These are phyloP conservation scores for Quercus tomentella DNA, from an alignment of 331 rosid genomes.

Conservation along the genomic window DNA sequence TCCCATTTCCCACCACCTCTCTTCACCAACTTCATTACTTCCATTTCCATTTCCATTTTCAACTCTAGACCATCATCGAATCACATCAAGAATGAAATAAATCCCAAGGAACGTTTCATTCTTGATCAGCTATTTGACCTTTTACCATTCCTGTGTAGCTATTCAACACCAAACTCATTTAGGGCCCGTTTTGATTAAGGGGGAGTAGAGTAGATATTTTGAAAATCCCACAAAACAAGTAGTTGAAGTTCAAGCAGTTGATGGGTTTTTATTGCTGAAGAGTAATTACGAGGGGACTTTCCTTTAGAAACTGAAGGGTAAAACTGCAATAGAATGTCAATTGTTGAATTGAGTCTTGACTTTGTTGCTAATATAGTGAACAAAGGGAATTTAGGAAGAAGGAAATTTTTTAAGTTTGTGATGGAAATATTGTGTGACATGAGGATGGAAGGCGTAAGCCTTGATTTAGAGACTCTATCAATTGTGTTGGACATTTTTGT, in stretches of 20 bases:
- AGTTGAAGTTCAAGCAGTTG: constrained; percentile 22
- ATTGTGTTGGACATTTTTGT: too few species aligned
- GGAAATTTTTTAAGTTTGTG: constrained; percentile 13
- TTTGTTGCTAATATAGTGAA: constrained; percentile 11
- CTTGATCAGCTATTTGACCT: constrained; percentile 49
- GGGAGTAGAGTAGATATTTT: background rate
- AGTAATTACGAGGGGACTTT: constrained; percentile 68
- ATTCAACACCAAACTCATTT: background rate
- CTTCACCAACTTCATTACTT: background rate
- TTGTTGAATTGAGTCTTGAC: constrained; percentile 42
- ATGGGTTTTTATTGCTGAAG: constrained; percentile 65
- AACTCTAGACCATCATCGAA: constrained; percentile 9
- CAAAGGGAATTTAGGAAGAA: too few species aligned
- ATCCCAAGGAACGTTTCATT: background rate
- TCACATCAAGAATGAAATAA: too few species aligned
- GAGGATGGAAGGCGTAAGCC: constrained; percentile 33
- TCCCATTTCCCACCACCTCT: background rate
- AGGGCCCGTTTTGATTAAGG: too few species aligned
- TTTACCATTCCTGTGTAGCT: constrained; percentile 18
- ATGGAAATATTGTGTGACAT: constrained; percentile 39
- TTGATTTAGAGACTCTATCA: constrained; percentile 39
- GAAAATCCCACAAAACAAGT: background rate
- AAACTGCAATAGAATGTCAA: background rate
- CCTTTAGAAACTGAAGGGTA: too few species aligned
- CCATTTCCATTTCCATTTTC: constrained; percentile 21